These are phyloP conservation scores for Entomortierella parvispora DNA, from an alignment of 192 early-diverging fungal genomes.

Conservation along the genomic window DNA sequence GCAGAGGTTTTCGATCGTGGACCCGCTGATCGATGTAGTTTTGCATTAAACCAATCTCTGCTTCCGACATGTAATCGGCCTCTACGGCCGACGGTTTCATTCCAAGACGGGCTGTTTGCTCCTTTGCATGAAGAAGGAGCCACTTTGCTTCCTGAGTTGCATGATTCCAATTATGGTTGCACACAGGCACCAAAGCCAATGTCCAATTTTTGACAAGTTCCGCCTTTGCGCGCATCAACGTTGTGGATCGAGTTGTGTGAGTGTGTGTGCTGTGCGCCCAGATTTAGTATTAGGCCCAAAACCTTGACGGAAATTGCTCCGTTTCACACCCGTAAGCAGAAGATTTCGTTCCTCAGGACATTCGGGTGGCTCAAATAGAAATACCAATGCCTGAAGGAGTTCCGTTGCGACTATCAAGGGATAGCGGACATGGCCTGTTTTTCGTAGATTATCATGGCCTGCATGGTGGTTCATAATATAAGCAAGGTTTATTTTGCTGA, in stretches of 20 bases:
- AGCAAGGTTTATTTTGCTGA: no score
- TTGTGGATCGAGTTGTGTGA: background rate
- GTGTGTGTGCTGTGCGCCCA: background rate
- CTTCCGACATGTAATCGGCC: constrained; percentile 3
- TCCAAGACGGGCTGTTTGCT: constrained; percentile 3
- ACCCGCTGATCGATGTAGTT: constrained; percentile 64
- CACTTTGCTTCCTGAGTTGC: constrained; percentile 56
- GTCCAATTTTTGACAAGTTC: constrained; percentile 40
- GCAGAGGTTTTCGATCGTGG: constrained; percentile 81
- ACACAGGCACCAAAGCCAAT: constrained; percentile 41
- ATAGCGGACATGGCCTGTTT: no score
- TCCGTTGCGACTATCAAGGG: no score
- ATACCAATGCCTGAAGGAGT: no score
- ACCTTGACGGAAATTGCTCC: no score
- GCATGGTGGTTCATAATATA: no score
- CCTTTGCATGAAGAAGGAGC: constrained; percentile 42
- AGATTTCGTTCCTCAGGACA: no score
- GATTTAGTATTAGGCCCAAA: no score
- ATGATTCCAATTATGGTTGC: constrained; percentile 46
- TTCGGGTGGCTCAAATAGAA: no score
- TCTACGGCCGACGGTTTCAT: background rate
- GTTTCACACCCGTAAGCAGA: no score
- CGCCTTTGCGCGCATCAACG: background rate
- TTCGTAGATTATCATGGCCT: no score
- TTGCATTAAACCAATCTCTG: constrained; percentile 48